phyloP scores from a whole-genome alignment of 768 basidiomycete species.

The Chalciporus piperatus region DNA sequence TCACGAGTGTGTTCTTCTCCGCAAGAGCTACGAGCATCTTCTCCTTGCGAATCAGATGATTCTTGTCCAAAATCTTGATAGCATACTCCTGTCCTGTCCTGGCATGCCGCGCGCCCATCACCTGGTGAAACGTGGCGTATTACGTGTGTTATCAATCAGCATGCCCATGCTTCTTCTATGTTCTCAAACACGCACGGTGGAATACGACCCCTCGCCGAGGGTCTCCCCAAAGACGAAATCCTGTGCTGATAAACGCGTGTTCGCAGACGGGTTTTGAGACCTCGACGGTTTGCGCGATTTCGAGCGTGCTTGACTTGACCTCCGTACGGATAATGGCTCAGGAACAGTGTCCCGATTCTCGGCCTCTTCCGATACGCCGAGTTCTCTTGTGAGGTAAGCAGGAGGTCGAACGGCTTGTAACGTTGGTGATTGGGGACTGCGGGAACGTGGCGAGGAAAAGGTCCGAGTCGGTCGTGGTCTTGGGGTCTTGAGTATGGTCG shows the following conservation, averaged over 20 bases:
- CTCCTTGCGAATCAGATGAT: constrained; percentile 73
- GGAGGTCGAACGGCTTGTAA: constrained; percentile 38
- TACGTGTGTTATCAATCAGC: constrained; percentile 10
- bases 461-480: constrained; percentile 57
- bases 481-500: constrained; percentile 40
- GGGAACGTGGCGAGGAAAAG: constrained; percentile 61
- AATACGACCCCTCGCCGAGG: constrained; percentile 83
- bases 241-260: constrained; percentile 44
- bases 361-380: constrained; percentile 39
- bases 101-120: constrained; percentile 51
- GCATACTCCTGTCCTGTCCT: constrained; percentile 66
- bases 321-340: constrained; percentile 5
- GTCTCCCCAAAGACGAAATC: constrained; percentile 74
- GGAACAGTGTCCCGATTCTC: constrained; percentile 11
- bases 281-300: constrained; percentile 39
- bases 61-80: constrained; percentile 82
- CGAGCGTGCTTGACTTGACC: constrained; percentile 31
- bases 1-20: constrained; percentile 75
- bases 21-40: constrained; percentile 75
- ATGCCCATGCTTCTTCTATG: constrained; percentile 1
- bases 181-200: constrained; percentile 53
- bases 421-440: constrained; percentile 47
- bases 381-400: constrained; percentile 56
- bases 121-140: constrained; percentile 37
- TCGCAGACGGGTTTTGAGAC: constrained; percentile 47